A percentile compares a stretch with the other conserved stretches of the same genome.
These are phyloP conservation scores for Trametes pubescens DNA, from an alignment of 1,284 basidiomycete genomes.

Conservation along the genomic window DNA sequence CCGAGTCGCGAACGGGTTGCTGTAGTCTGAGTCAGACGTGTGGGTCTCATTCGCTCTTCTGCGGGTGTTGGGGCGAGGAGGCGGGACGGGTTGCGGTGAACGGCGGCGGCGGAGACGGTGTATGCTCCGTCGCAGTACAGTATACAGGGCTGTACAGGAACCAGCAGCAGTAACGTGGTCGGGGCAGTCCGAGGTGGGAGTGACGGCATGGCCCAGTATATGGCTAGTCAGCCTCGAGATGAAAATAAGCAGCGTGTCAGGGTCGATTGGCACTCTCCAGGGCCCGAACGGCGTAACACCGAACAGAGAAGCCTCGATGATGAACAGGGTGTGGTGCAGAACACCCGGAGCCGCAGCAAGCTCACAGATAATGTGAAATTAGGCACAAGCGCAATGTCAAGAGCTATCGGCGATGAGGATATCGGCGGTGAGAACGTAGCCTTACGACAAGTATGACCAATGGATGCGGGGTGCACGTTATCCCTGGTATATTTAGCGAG, in stretches of 20 bases:
- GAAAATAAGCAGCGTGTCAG: not conserved
- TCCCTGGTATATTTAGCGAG: not conserved
- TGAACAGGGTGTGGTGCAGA: not conserved
- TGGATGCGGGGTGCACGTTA: not conserved
- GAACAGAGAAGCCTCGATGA: not conserved
- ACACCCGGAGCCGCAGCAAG: not conserved
- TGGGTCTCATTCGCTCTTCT: not conserved
- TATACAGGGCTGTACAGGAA: too few species aligned
- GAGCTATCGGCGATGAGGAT: not conserved
- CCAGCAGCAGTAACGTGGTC: too few species aligned
- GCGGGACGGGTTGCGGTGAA: not conserved
- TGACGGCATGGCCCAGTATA: not conserved
- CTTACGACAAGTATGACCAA: not conserved
- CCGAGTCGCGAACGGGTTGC: not conserved
- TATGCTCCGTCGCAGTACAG: too few species aligned
- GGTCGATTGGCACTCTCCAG: not conserved
- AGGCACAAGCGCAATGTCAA: too few species aligned
- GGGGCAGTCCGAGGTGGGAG: not conserved
- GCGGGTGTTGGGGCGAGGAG: not conserved
- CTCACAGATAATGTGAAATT: not conserved
- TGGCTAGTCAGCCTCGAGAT: not conserved
- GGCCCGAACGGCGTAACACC: not conserved
- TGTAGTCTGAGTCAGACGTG: too few species aligned
- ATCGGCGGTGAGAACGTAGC: not conserved
- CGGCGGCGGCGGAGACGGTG: too few species aligned